Conservation (phyloP, 106 monocot genomes). For the Dioscorea dumetorum region DNA sequence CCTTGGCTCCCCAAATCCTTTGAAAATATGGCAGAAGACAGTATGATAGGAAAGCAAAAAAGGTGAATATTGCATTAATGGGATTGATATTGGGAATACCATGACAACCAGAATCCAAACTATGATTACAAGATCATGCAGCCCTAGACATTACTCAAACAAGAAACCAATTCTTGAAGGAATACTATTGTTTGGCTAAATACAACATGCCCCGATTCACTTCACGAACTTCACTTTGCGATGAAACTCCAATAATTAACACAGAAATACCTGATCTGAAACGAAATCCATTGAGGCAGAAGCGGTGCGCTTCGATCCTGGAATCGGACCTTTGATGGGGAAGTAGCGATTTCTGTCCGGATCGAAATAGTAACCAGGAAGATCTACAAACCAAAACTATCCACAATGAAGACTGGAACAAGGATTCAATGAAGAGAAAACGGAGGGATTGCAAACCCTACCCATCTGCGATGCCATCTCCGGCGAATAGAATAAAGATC, state of each 20-base stretch:
- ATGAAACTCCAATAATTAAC: not conserved
- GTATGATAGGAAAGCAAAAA: no score
- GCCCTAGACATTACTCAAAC: no score
- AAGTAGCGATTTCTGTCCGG: conserved; percentile 83
- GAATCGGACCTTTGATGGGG: conserved; percentile 65
- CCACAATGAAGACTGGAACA: not conserved
- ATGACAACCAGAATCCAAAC: no score
- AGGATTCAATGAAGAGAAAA: not conserved
- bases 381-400: conserved; percentile 24
- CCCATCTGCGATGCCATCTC: conserved; percentile 1
- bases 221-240: no score
- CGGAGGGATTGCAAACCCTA: not conserved
- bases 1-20: no score
- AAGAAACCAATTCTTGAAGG: no score
- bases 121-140: no score
- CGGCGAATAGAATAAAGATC: not conserved
- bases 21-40: no score
- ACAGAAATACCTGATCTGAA: not conserved
- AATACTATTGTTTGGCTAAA: no score
- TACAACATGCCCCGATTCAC: no score
- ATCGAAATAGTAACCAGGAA: conserved; percentile 83
- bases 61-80: no score
- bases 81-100: no score
- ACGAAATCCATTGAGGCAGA: not conserved
- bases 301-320: conserved; percentile 31